Conservation (phyloP, 164 flowering plant species). For the Cinnamomum micranthum region DNA sequence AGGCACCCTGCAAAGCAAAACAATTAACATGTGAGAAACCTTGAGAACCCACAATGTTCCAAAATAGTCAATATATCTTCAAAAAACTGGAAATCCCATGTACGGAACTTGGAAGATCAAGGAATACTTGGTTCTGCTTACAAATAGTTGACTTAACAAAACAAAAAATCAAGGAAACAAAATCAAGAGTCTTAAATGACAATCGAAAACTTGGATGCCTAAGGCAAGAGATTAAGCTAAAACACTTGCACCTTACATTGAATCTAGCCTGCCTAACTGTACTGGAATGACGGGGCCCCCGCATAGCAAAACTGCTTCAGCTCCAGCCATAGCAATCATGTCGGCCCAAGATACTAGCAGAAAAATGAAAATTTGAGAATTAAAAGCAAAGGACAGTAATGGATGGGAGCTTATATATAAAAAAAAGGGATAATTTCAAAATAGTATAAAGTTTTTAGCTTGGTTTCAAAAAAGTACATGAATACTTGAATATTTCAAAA, state of each 20-base stretch:
- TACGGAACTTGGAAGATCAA: background rate
- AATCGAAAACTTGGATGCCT: background rate
- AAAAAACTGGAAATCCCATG: background rate
- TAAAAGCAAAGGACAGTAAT: too few species aligned
- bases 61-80: background rate
- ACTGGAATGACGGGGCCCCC: constrained; percentile 84
- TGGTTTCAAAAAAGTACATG: too few species aligned
- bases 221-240: background rate
- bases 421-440: background rate
- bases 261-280: constrained; percentile 72
- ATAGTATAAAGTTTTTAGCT: too few species aligned
- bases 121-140: background rate
- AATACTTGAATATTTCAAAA: too few species aligned
- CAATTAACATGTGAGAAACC: background rate
- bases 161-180: background rate
- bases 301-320: constrained; percentile 82
- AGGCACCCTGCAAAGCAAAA: constrained; percentile 44
- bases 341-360: constrained; percentile 85
- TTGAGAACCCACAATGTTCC: background rate
- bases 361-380: background rate
- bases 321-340: constrained; percentile 85
- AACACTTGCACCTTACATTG: constrained; percentile 39
- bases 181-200: background rate
- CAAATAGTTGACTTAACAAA: too few species aligned
- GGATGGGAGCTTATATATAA: background rate